These are phyloP conservation scores for Coemansia biformis DNA, from an alignment of 192 early-diverging fungal species.

Conservation along the genomic window DNA sequence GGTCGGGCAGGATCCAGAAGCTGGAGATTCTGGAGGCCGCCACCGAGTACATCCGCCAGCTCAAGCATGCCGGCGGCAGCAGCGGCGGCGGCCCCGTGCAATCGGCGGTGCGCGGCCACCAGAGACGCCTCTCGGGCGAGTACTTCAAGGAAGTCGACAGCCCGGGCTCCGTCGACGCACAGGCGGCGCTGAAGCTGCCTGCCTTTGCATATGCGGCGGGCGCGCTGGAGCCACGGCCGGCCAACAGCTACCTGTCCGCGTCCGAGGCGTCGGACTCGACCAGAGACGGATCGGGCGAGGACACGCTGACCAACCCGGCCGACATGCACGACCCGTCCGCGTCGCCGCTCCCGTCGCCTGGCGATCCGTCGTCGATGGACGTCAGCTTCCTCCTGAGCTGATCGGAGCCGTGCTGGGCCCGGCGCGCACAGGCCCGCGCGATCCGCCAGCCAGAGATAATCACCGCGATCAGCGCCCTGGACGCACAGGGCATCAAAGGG, in stretches of 20 bases:
- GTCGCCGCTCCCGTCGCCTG: conserved; percentile 1
- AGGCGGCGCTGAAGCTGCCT: neutral
- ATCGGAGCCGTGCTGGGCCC: neutral
- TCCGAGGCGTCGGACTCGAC: conserved; percentile 24
- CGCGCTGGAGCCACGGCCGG: conserved; percentile 4
- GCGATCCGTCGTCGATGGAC: conserved; percentile 43
- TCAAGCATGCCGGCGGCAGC: conserved; percentile 4
- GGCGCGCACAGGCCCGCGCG: too few relatives aligned
- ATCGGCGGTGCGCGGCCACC: too few relatives aligned
- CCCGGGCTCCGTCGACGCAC: too few relatives aligned
- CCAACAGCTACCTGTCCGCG: conserved; percentile 14
- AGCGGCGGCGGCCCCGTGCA: neutral
- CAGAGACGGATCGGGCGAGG: conserved; percentile 23
- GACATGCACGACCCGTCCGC: neutral
- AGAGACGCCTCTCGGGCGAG: too few relatives aligned
- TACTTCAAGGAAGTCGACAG: neutral
- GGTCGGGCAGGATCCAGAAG: conserved; percentile 48
- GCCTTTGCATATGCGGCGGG: neutral
- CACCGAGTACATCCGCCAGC: conserved; percentile 42
- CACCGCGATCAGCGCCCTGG: too few relatives aligned
- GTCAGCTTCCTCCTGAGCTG: conserved; percentile 37
- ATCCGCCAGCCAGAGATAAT: too few relatives aligned
- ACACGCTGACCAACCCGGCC: conserved; percentile 12
- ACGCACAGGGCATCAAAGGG: too few relatives aligned
- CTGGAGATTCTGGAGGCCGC: conserved; percentile 49